Base-by-base conservation (phyloP, 2,329 filamentous ascomycete species). In the Arthrobotrys megalospora region DNA sequence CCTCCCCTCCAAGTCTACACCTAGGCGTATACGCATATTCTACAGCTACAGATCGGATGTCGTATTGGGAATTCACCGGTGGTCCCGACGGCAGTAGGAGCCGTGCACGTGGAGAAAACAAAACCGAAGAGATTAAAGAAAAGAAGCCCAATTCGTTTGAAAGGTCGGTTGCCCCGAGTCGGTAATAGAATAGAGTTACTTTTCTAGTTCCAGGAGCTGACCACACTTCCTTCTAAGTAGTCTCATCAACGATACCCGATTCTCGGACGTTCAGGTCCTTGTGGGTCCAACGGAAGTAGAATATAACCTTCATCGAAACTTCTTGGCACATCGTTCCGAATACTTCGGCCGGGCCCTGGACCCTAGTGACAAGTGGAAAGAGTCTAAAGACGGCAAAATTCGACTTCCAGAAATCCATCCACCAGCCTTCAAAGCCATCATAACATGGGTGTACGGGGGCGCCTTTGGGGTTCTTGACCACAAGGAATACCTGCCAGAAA, bases 221-320 rank as follows among this genome's bases (percentile, higher is more conserved):
- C 12, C 36, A 8, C 7, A 12, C 6, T 12, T 8, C 2, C 12
- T 6, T 8, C 8, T n/a, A 24, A 43, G 3, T 14, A 60, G 55
- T n/a, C 14, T 60, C 4, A 60, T 60, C 16, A 60, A 43, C 10
- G 55, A 60, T 8, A 43, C 19, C 0, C 34, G 55, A 43, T 60
- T 60, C 36, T 60, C 55, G 8, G 55, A 60, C 8, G 36, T 60
- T 11, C 3, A 60, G 24, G 55, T 60, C 3, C 6, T 43, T 8
- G 36, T 60, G 2, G 55, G 55, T n/a, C 55, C 55, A 7, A 2
- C 43, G 5, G 21, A 41, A 11, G 6, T 1, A 28, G 36, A 14
- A 41, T 60, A 24, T 19, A 24, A 16, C 19, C 36, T 60, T 6
- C 55, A 60, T n/a, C 55, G 55, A 8, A 43, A 28, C 55, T 43